Conservation (phyloP, 1,284 basidiomycete species). For the Caloboletus firmus region DNA sequence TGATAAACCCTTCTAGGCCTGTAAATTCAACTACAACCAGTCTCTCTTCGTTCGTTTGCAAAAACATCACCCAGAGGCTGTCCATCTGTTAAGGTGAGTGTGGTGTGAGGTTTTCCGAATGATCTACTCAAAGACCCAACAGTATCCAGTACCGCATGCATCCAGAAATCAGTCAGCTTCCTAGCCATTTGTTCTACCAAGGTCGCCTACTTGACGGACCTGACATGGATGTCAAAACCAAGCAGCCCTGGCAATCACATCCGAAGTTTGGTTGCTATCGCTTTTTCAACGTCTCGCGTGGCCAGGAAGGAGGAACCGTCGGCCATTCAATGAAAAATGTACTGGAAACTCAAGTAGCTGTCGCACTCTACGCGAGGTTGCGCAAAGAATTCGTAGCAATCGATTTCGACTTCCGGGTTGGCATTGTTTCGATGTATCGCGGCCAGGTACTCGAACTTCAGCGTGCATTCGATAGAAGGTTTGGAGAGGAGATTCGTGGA, state of each 20-base stretch:
- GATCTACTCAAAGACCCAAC: conserved; percentile 12
- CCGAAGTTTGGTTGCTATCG: conserved; percentile 84
- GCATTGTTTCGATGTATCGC: conserved; percentile 94
- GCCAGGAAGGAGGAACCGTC: conserved; percentile 54
- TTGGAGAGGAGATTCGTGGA: conserved; percentile 70
- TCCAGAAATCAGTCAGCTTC: conserved; percentile 89
- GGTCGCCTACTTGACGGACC: conserved; percentile 85
- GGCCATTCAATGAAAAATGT: conserved; percentile 81
- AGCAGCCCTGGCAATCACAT: conserved; percentile 83
- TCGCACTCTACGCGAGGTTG: conserved; percentile 79
- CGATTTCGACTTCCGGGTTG: conserved; percentile 79
- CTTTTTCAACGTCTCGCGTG: conserved; percentile 78
- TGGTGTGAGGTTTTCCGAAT: background rate
- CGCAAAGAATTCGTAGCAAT: conserved; percentile 61
- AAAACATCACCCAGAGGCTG: conserved; percentile 72
- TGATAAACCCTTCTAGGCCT: conserved; percentile 52
- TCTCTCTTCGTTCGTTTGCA: conserved; percentile 94
- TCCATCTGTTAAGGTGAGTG: conserved; percentile 85
- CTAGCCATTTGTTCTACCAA: conserved; percentile 89
- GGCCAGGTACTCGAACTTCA: conserved; percentile 85
- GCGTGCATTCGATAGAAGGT: conserved; percentile 67
- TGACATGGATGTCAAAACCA: conserved; percentile 82
- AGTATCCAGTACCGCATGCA: conserved; percentile 99
- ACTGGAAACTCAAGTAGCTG: conserved; percentile 76
- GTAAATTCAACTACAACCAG: conserved; percentile 81